Percentiles rank a stretch among this genome's conserved stretches.
phyloP scores from a whole-genome alignment of 192 early-diverging fungal species.

The Radiomyces spectabilis region DNA sequence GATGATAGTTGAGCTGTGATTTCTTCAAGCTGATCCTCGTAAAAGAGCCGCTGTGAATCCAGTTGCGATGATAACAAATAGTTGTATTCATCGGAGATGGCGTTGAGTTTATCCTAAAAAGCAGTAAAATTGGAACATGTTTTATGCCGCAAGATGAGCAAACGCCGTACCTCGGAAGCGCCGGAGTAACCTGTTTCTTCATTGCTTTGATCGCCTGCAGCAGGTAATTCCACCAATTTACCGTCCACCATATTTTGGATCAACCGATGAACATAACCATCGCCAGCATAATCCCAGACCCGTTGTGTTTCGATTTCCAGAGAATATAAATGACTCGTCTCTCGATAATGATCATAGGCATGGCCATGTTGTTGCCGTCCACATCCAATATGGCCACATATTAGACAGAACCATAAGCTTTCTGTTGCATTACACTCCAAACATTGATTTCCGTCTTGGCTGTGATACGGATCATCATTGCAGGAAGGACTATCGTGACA shows the following conservation, averaged over 20 bases:
- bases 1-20: slow-evolving; percentile 45
- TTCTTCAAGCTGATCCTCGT: slow-evolving; percentile 59
- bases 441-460: slow-evolving; percentile 34
- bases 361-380: slow-evolving; percentile 86
- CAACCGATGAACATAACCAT: slow-evolving; percentile 93
- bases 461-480: too few relatives aligned
- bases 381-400: slow-evolving; percentile 95
- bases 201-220: slow-evolving; percentile 19
- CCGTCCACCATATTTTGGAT: slow-evolving; percentile 89
- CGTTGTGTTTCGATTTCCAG: slow-evolving; percentile 93
- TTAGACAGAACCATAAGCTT: slow-evolving; percentile 93
- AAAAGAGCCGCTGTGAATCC: slow-evolving; percentile 81
- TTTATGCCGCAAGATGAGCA: too few relatives aligned
- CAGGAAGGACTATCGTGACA: too few relatives aligned
- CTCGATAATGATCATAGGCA: slow-evolving; percentile 79
- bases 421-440: slow-evolving; percentile 62
- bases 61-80: slow-evolving; percentile 78
- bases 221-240: slow-evolving; percentile 83
- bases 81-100: slow-evolving; percentile 73
- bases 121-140: too few relatives aligned
- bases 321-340: slow-evolving; percentile 81
- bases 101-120: slow-evolving; percentile 68
- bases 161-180: too few relatives aligned
- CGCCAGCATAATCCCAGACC: slow-evolving; percentile 98
- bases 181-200: too few relatives aligned